Evolutionary conservation across 345 rosid genomes (phyloP).

Genomic region (Boechera divaricarpa): DNA sequence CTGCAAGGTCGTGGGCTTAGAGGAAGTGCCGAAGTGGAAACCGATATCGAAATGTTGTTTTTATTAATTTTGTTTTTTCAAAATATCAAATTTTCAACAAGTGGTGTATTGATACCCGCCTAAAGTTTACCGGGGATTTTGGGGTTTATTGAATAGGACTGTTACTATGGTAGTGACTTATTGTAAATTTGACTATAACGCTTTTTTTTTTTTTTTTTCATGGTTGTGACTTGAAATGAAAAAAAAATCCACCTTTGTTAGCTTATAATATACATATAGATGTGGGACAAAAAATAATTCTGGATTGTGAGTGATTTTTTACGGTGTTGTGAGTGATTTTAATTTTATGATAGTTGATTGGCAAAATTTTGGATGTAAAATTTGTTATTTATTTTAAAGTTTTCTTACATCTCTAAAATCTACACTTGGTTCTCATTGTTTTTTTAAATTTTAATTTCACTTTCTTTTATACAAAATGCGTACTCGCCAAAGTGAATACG

Average conservation of each 20-base stretch:
- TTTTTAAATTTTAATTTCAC: not conserved
- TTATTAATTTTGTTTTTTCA: not conserved
- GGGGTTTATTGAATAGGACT: conserved; percentile 6
- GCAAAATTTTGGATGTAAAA: not conserved
- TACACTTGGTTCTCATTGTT: not conserved
- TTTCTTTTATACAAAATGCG: not conserved
- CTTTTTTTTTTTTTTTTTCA: not conserved
- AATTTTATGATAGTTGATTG: not conserved
- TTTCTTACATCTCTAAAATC: not conserved
- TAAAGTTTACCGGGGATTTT: conserved; percentile 13
- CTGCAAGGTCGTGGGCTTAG: conserved; percentile 37
- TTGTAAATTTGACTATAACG: not conserved
- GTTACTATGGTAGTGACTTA: conserved; percentile 2
- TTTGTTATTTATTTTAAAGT: not conserved
- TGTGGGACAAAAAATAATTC: not conserved
- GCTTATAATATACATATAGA: not conserved
- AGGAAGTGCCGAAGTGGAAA: conserved; percentile 37
- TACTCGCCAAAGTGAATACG: not conserved
- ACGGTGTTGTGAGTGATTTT: not conserved
- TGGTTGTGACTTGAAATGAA: not conserved
- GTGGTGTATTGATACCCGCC: conserved; percentile 26
- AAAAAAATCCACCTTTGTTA: not conserved
- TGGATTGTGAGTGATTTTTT: not conserved
- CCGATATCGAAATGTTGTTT: conserved; percentile 29
- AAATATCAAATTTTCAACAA: conserved; percentile 14